Evolutionary conservation across 768 basidiomycete species (phyloP).

Genomic region (Mycena capillaripes): DNA sequence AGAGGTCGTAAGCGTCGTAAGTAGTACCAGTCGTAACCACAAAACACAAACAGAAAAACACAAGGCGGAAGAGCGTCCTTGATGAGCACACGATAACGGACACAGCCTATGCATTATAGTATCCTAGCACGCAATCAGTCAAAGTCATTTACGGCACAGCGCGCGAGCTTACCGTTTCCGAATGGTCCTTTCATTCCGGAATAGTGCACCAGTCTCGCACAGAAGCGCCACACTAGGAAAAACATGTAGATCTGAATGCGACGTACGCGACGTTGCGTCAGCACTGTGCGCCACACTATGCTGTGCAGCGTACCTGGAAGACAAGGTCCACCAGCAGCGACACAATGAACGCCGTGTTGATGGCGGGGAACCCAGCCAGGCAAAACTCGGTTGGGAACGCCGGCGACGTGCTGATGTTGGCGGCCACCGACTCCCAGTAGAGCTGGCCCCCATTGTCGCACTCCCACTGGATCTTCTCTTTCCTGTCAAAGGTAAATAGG

Average conservation of each 20-base stretch:
- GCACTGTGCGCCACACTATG: slow-evolving; percentile 34
- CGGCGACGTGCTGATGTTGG: slow-evolving; percentile 56
- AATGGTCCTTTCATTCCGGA: slow-evolving; percentile 72
- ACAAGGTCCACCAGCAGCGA: slow-evolving; percentile 73
- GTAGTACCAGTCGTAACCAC: slow-evolving; percentile 38
- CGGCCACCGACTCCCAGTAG: slow-evolving; percentile 61
- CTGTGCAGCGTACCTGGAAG: slow-evolving; percentile 67
- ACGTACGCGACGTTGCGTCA: slow-evolving; percentile 11
- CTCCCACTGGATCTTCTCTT: slow-evolving; percentile 80
- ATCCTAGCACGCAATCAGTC: slow-evolving; percentile 52
- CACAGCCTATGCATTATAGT: slow-evolving; percentile 65
- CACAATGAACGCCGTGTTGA: slow-evolving; percentile 77
- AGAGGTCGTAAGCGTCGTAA: slow-evolving; percentile 34
- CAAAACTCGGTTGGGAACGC: slow-evolving; percentile 71
- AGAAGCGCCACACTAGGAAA: slow-evolving; percentile 83
- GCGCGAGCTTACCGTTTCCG: slow-evolving; percentile 66
- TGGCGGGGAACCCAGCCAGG: slow-evolving; percentile 67
- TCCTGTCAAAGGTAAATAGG: slow-evolving; percentile 51
- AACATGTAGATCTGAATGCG: slow-evolving; percentile 77
- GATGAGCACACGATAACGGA: slow-evolving; percentile 33
- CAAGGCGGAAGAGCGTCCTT: slow-evolving; percentile 43
- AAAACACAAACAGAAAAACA: slow-evolving; percentile 45
- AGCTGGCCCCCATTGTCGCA: slow-evolving; percentile 79
- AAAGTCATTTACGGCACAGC: slow-evolving; percentile 30
- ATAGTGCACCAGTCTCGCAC: slow-evolving; percentile 79